Base-by-base conservation (phyloP, 2,329 filamentous ascomycete genomes). In the Fusarium devonianum region DNA sequence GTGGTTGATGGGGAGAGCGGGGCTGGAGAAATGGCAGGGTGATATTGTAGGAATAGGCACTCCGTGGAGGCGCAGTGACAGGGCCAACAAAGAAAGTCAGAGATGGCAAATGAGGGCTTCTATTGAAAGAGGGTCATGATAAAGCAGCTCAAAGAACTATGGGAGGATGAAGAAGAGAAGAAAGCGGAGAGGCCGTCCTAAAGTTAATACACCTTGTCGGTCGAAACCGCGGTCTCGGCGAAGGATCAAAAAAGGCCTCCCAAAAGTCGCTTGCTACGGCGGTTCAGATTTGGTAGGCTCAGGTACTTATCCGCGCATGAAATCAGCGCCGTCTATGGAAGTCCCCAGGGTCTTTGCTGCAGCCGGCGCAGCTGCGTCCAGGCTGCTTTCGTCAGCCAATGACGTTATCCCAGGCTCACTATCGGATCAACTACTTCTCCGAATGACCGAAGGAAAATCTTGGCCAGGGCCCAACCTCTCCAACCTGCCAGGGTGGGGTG, bases 401-500 rank as follows among this genome's bases (percentile, higher is more conserved):
- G 58, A 64, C 58, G 62, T 56, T 53, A 33, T 34, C n/a, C 17
- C 39, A 8, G 10, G 35, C 29, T 29, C 30, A 16, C 17, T 18
- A 7, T 7, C 63, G 63, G 63, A 58, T 34, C 30, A 61, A 46
- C 14, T 35, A 2, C 14, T 59, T 48, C 12, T 49, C 53, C 60
- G 56, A 48, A 10, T 4, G 2, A 7, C 8, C 49, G 41, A 45
- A n/a, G n/a, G 25, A 32, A 13, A 12, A 22, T 25, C 47, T 50
- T 50, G 53, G 54, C 62, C 58, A 39, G 44, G 42, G 52, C 55
- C 59, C 63, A 64, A 63, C 64, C 64, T 64, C 62, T 53, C 53
- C 42, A 58, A 57, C 49, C 49, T 47, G 37, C 38, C 50, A 60
- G 56, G 56, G 60, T 65, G 61, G 61, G 55, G 58, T 50, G 52